These are phyloP conservation scores for Nicotiana noctiflora DNA, from an alignment of 257 asterid species.

Conservation along the genomic window DNA sequence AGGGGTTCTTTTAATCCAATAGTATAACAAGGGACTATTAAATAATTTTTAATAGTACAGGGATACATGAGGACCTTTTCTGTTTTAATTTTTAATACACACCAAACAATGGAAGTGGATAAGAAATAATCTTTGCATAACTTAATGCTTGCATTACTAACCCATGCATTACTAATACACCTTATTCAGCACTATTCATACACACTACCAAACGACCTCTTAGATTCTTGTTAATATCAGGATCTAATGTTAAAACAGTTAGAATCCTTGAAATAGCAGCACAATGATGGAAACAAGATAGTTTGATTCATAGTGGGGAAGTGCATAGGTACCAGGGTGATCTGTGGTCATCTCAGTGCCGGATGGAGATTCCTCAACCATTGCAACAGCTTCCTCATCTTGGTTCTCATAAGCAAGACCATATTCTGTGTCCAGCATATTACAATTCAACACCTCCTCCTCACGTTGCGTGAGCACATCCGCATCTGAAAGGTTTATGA, in stretches of 20 bases:
- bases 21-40: too few species aligned
- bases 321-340: conserved; percentile 30
- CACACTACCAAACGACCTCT: background rate
- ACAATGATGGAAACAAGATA: background rate
- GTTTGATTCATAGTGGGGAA: background rate
- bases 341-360: conserved; percentile 22
- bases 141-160: too few species aligned
- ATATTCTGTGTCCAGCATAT: conserved; percentile 54
- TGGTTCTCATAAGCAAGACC: conserved; percentile 48
- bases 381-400: conserved; percentile 60
- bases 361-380: conserved; percentile 54
- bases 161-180: too few species aligned
- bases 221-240: background rate
- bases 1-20: too few species aligned
- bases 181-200: too few species aligned
- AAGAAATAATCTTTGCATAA: too few species aligned
- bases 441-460: conserved; percentile 53
- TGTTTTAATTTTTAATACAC: too few species aligned
- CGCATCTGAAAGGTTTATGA: conserved; percentile 18
- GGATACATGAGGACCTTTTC: too few species aligned
- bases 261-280: background rate
- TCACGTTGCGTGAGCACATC: conserved; percentile 44
- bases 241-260: background rate
- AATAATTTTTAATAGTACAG: too few species aligned
- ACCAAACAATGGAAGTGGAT: too few species aligned